These are phyloP conservation scores for Monosporascus sp. DNA, from an alignment of 2,329 filamentous ascomycete species.

Conservation along the genomic window DNA sequence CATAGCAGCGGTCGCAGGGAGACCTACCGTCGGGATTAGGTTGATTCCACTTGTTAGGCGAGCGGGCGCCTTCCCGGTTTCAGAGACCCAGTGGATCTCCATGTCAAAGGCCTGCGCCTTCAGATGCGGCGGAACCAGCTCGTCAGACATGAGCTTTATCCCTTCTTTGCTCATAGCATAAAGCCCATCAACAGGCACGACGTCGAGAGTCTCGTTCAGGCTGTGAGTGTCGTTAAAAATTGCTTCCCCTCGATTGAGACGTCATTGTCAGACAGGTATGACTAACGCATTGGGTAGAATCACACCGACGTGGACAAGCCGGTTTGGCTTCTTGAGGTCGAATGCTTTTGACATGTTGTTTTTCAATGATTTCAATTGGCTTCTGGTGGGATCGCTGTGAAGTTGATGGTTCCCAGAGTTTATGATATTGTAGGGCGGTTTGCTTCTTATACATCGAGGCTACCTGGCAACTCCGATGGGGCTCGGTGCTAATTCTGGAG, in stretches of 20 bases:
- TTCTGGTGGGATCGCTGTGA: no score
- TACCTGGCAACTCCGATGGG: no score
- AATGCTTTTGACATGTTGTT: slow-evolving; percentile 7
- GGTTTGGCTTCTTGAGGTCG: slow-evolving; percentile 18
- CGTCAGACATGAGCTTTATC: slow-evolving; percentile 11
- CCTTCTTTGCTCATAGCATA: slow-evolving; percentile 11
- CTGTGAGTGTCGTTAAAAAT: slow-evolving; percentile 11
- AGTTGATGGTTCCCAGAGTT: no score
- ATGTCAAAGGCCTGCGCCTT: slow-evolving; percentile 20
- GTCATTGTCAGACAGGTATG: not conserved
- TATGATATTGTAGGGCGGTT: no score
- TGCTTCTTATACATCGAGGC: no score
- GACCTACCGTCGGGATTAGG: slow-evolving; percentile 24
- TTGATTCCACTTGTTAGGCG: slow-evolving; percentile 21
- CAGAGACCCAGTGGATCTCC: slow-evolving; percentile 30
- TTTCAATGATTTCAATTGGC: not conserved
- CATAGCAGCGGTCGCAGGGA: not conserved
- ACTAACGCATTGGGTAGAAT: slow-evolving; percentile 22
- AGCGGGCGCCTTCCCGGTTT: slow-evolving; percentile 12
- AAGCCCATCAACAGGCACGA: slow-evolving; percentile 28
- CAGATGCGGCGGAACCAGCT: slow-evolving; percentile 6
- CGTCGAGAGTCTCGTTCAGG: slow-evolving; percentile 28
- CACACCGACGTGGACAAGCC: slow-evolving; percentile 23
- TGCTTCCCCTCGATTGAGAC: not conserved
- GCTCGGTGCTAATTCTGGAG: no score